Base-by-base conservation (phyloP, 306 rosid genomes). In the Albizia julibrissin region DNA sequence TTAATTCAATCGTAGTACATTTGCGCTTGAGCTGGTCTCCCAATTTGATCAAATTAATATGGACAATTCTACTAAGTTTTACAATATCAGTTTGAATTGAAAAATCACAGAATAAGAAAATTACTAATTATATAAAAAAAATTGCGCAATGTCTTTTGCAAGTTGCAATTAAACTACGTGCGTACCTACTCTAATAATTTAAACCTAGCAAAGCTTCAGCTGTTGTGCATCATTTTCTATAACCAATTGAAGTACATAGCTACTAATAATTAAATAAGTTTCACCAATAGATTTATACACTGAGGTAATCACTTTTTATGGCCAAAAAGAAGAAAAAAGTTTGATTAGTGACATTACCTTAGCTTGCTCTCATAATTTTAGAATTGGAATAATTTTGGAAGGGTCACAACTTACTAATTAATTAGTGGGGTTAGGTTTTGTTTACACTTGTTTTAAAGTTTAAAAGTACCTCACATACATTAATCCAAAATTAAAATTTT, bases 361-460 rank as follows among this genome's bases (percentile, higher is more conserved):
- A 21, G 62, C 62, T n/a, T 19, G 4, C 24, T 44, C 24, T 61
- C 61, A 19, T 71, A 31, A 43, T n/a, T 42, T 21, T 37, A 18
- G 70, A 78, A 50, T 49, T 61, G 75, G 66, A 26, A 78, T 49
- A 26, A 78, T 49, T 37, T 49, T 61, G 78, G 52, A 26, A 62
- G 40, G 1, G 80, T 79, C 68, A 33, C 40, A 29, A 27, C 26
- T 26, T 37, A 5, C 8, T 6, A 6, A 37, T 37, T n/a, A 52
- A 19, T 1, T 52, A 43, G 77, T 83, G 75, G 87, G 75, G 50
- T 78, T 91, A 85, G 92, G 90, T 85, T 9, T 78, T 49, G 66
- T 69, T 67, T 27, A 69, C 52, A 42, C 19, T 71, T 34, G 47
- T 39, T 80, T 76, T 5, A 80, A 80, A 24, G 31, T 59, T 59